Evolutionary conservation across 441 rosid genomes (phyloP).

Genomic region (Erodium moschatum): DNA sequence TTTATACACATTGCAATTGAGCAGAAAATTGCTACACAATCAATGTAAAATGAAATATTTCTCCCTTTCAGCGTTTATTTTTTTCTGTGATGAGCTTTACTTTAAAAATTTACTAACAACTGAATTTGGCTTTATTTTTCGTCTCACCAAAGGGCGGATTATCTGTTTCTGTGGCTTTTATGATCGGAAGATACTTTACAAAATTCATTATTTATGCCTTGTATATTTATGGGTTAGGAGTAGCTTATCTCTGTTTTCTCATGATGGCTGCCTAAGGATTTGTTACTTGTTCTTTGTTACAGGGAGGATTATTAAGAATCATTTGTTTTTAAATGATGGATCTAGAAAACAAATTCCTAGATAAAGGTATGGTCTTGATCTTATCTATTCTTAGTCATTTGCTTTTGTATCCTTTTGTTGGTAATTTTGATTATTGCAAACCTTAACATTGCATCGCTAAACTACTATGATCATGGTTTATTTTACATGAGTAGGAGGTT

Average conservation of each 20-base stretch:
- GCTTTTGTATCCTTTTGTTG: slow-evolving; percentile 2
- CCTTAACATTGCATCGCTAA: background rate
- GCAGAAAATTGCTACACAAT: background rate
- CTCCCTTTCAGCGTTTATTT: background rate
- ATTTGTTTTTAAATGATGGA: slow-evolving; percentile 35
- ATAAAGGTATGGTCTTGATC: slow-evolving; percentile 35
- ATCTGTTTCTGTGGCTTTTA: slow-evolving; percentile 2
- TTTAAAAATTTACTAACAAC: background rate
- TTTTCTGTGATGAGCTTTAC: background rate
- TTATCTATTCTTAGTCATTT: slow-evolving; percentile 10
- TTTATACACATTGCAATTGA: background rate
- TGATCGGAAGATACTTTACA: background rate
- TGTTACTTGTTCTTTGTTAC: slow-evolving; percentile 18
- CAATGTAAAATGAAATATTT: background rate
- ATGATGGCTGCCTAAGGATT: slow-evolving; percentile 10
- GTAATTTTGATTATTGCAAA: background rate
- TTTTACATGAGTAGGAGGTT: background rate
- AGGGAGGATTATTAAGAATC: slow-evolving; percentile 27
- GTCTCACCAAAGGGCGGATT: background rate
- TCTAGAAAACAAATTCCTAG: slow-evolving; percentile 38
- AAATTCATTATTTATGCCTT: background rate
- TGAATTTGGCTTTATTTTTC: background rate
- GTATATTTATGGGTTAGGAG: slow-evolving; percentile 3
- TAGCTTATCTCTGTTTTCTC: slow-evolving; percentile 4
- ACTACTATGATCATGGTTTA: background rate